Conservation (phyloP, 208 protist species). For the Crithidia acanthocephali region DNA sequence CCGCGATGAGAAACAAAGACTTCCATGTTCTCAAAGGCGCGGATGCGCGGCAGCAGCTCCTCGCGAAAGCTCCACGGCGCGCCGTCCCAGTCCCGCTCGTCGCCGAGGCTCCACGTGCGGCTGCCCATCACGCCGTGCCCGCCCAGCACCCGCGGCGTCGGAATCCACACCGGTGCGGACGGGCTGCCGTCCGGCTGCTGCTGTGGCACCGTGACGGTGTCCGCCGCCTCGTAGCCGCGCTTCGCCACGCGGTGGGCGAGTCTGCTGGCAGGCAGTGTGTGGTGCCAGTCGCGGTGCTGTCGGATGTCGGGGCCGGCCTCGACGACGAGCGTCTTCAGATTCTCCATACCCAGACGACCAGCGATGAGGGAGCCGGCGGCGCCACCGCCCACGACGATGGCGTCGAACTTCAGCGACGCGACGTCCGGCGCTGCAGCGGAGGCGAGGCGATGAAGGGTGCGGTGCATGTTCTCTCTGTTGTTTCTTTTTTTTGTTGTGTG, state of each 20-base stretch:
- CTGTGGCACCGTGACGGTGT: constrained; percentile 56
- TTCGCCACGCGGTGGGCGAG: constrained; percentile 64
- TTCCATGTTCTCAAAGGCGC: constrained; percentile 69
- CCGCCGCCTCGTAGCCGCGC: constrained; percentile 61
- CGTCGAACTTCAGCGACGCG: constrained; percentile 51
- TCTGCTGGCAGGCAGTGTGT: constrained; percentile 52
- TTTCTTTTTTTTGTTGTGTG: no score
- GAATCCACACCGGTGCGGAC: constrained; percentile 59
- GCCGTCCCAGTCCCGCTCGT: constrained; percentile 65
- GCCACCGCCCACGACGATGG: constrained; percentile 72
- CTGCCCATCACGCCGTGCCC: constrained; percentile 83
- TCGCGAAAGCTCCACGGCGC: constrained; percentile 73
- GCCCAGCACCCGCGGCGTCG: constrained; percentile 75
- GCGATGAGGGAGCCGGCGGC: constrained; percentile 74
- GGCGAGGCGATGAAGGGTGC: constrained; percentile 17
- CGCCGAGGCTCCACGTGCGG: constrained; percentile 75
- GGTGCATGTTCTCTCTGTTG: constrained; percentile 24
- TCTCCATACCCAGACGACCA: constrained; percentile 73
- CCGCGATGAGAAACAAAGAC: constrained; percentile 68
- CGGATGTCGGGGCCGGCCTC: constrained; percentile 78
- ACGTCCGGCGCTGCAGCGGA: constrained; percentile 28
- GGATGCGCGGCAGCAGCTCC: constrained; percentile 67
- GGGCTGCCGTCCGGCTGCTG: constrained; percentile 30
- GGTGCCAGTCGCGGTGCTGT: constrained; percentile 60
- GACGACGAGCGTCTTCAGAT: constrained; percentile 63